phyloP scores from a whole-genome alignment of 2,329 filamentous ascomycete species.

The Alternaria rosae region DNA sequence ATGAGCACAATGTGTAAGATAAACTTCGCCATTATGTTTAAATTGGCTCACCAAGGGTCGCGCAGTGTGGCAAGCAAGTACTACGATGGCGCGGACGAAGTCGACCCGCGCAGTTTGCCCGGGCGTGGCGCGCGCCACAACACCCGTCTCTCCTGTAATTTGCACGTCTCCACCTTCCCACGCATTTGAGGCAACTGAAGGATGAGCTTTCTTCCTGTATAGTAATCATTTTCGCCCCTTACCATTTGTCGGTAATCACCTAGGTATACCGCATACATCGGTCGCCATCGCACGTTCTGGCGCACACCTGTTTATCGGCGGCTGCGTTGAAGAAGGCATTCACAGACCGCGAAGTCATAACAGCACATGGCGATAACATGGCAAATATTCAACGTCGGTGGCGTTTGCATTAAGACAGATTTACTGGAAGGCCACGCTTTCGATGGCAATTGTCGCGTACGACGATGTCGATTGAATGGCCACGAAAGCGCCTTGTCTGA shows the following conservation, averaged over 20 bases:
- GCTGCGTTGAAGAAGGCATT: background rate
- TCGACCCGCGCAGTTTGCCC: background rate
- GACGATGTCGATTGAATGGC: background rate
- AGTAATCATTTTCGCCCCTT: background rate
- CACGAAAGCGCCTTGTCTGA: background rate
- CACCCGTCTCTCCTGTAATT: background rate
- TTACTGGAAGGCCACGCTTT: background rate
- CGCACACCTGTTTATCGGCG: background rate
- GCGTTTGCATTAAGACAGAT: too few species aligned
- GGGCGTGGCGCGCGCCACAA: background rate
- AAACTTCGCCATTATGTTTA: background rate
- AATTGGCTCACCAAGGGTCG: background rate
- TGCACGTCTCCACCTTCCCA: background rate
- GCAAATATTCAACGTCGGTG: background rate
- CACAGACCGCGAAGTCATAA: background rate
- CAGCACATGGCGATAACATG: background rate
- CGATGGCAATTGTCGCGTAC: background rate
- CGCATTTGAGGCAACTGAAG: background rate
- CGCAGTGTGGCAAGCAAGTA: too few species aligned
- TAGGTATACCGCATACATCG: background rate
- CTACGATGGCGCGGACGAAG: too few species aligned
- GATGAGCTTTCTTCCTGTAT: background rate
- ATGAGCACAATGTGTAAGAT: background rate
- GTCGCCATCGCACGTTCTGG: background rate
- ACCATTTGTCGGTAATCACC: background rate